A percentile compares a stretch with the other conserved stretches of the same genome.
Conservation (phyloP, 164 flowering plant genomes). For the grape (Vitis vinifera) region ASM3070453v1 NC_081815.1:11001001-11001500, state of each 20-base stretch:
- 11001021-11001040: too few relatives aligned
- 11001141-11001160: conserved; percentile 29
- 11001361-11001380: too few relatives aligned
- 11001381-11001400: too few relatives aligned
- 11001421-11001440: too few relatives aligned
- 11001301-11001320: neutral
- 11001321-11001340: too few relatives aligned
- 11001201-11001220: conserved; percentile 21
- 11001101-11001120: conserved; percentile 34
- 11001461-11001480: too few relatives aligned
- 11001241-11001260: conserved; percentile 7
- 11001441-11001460: too few relatives aligned
- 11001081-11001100: conserved; percentile 29
- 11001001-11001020: too few relatives aligned
- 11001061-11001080: conserved; percentile 28
- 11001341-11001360: too few relatives aligned
- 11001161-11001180: conserved; percentile 33
- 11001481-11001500: too few relatives aligned
- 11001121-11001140: conserved; percentile 13
- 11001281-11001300: conserved; percentile 24
- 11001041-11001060: conserved; percentile 22
- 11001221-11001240: conserved; percentile 19
- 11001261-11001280: conserved; percentile 12
- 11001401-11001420: too few relatives aligned
- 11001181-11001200: conserved; percentile 7